Conservation (phyloP, 2,329 filamentous ascomycete species). For the Ophiosphaerella herpotricha region DNA sequence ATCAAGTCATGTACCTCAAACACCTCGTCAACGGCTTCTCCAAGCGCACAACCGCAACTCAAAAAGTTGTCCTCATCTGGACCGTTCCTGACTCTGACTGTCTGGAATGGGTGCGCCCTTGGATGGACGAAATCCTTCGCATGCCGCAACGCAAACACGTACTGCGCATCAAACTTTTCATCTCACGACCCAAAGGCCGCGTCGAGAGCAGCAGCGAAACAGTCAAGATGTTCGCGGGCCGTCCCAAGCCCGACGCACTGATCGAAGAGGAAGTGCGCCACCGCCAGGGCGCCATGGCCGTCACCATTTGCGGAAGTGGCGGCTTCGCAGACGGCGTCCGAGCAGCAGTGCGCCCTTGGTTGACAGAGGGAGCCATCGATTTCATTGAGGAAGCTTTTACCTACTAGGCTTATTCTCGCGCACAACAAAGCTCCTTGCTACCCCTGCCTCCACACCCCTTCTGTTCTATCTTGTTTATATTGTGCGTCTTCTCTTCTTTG, state of each 20-base stretch:
- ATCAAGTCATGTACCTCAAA: slow-evolving; percentile 75
- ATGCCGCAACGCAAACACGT: slow-evolving; percentile 64
- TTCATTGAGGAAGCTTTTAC: slow-evolving; percentile 70
- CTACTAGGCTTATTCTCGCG: slow-evolving; percentile 50
- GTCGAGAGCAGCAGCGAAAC: slow-evolving; percentile 63
- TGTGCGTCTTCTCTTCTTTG: slow-evolving; percentile 23
- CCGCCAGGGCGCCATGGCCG: slow-evolving; percentile 63
- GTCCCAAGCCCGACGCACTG: slow-evolving; percentile 60
- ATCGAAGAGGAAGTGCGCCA: slow-evolving; percentile 61
- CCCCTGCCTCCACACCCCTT: background rate
- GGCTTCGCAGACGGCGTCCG: slow-evolving; percentile 67
- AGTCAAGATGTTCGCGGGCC: slow-evolving; percentile 65
- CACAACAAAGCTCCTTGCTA: background rate
- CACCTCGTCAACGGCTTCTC: slow-evolving; percentile 71
- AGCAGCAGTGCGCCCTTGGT: slow-evolving; percentile 56
- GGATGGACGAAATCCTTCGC: slow-evolving; percentile 68
- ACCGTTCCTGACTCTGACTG: slow-evolving; percentile 73
- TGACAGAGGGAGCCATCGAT: slow-evolving; percentile 60
- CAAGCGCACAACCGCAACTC: slow-evolving; percentile 70
- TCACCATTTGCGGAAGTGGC: slow-evolving; percentile 67
- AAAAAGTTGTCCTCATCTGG: slow-evolving; percentile 77
- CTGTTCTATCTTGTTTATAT: background rate
- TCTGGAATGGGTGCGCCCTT: slow-evolving; percentile 66
- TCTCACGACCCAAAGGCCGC: slow-evolving; percentile 62
- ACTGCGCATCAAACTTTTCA: slow-evolving; percentile 64